Conservation (phyloP, 768 basidiomycete genomes). For the Suillus subluteus region DNA sequence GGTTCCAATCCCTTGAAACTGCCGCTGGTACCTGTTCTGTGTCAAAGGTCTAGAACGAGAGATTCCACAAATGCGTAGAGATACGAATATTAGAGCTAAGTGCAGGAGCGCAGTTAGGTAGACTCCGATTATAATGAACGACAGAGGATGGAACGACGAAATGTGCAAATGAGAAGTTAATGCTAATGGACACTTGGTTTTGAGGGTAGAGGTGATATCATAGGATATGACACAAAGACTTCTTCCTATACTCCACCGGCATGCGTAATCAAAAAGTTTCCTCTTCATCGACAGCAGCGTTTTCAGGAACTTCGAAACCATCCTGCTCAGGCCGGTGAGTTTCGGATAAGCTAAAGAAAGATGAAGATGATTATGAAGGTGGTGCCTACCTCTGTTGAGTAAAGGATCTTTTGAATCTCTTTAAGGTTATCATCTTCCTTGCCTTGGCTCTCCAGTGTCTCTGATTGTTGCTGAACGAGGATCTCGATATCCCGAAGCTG, state of each 20-base stretch:
- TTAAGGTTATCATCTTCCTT: constrained; percentile 64
- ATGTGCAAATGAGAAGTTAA: constrained; percentile 7
- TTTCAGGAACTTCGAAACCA: constrained; percentile 90
- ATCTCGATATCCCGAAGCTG: constrained; percentile 97
- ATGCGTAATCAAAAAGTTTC: constrained; percentile 64
- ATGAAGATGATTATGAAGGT: constrained; percentile 6
- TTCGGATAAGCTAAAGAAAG: constrained; percentile 15
- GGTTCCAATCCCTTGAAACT: neutral
- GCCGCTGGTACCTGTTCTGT: neutral
- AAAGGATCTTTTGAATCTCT: constrained; percentile 90
- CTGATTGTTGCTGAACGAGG: constrained; percentile 80
- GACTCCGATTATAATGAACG: constrained; percentile 20
- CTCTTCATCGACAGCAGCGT: constrained; percentile 66
- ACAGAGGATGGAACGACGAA: constrained; percentile 10
- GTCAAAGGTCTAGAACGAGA: neutral
- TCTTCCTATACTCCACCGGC: constrained; percentile 14
- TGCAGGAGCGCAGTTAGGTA: constrained; percentile 23
- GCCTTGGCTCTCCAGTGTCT: constrained; percentile 57
- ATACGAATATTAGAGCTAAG: constrained; percentile 30
- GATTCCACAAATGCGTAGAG: constrained; percentile 29
- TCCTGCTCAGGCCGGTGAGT: constrained; percentile 54
- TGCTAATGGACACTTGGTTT: constrained; percentile 21
- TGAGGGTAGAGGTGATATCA: constrained; percentile 15
- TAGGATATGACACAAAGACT: constrained; percentile 16
- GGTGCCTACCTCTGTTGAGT: constrained; percentile 83